Base-by-base conservation (phyloP, 371 early-diverging fungal genomes). In the Mortierella polycephala region DNA sequence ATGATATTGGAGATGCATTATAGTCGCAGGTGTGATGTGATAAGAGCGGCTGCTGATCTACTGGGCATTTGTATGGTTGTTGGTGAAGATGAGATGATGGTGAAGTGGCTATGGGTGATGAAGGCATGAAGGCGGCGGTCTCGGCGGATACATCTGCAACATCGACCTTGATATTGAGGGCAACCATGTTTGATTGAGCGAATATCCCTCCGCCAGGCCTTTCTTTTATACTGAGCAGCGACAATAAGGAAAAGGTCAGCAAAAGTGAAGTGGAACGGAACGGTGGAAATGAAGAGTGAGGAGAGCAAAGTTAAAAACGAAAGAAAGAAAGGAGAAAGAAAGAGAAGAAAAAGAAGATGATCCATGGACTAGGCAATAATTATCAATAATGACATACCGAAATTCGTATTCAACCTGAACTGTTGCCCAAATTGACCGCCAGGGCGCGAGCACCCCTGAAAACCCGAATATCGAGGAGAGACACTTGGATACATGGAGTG, bases 341-440 rank as follows among this genome's bases (percentile, higher is more conserved):
- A n/a, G 18, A 59, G 51, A 57, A n/a, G 57, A 62, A 56, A 42
- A 61, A 47, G 39, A 47, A 23, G 14, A 67, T 8, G 41, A 45
- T 14, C 11, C n/a, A 12, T 9, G 46, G 46, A 64, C n/a, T 10
- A 42, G 39, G 1, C 37, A n/a, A 40, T 16, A 10, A 21, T 30
- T 39, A 9, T 52, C 20, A n/a, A 20, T n/a, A 6, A 14, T 14
- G 20, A 52, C 30, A 30, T 30, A 30, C 30, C 30, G 30, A 30
- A 30, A 30, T 30, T 30, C 30, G 30, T 4, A 30, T 30, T 30
- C 30, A 30, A 30, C 30, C 30, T 30, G 30, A 30, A 30, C 30
- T 30, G 30, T 30, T 30, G 30, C 30, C 30, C 1, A 30, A 30
- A 30, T 30, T 30, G 30, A 30, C 30, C 30, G 30, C 30, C 30